phyloP scores from a whole-genome alignment of 768 basidiomycete species.

The Phanerochaete carnosa region DNA sequence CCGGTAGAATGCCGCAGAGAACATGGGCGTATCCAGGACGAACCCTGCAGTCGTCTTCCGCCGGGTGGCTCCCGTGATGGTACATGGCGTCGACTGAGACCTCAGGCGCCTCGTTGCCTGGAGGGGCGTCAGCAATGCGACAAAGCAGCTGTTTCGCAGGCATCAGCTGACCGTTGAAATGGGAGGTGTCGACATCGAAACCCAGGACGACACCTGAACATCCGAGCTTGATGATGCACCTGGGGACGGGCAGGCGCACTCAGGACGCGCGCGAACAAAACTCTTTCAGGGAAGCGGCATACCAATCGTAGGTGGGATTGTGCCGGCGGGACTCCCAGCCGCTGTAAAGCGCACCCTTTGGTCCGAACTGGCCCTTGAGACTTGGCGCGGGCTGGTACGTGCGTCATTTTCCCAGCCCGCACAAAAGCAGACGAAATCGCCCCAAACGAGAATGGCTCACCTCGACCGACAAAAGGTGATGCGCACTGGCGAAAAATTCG shows the following conservation, averaged over 20 bases:
- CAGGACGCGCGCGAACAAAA: not conserved
- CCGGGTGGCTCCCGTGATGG: slow-evolving; percentile 31
- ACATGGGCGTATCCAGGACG: not conserved
- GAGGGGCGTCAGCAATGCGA: not conserved
- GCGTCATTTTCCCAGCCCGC: not conserved
- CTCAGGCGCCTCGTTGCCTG: slow-evolving; percentile 85
- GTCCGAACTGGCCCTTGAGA: slow-evolving; percentile 95
- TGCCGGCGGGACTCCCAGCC: slow-evolving; percentile 95
- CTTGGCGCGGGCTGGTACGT: slow-evolving; percentile 70
- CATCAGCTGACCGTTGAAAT: slow-evolving; percentile 72
- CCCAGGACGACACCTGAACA: slow-evolving; percentile 69
- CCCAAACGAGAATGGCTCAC: slow-evolving; percentile 43
- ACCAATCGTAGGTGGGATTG: slow-evolving; percentile 90
- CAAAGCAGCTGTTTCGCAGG: slow-evolving; percentile 3
- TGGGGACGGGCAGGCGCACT: slow-evolving; percentile 27
- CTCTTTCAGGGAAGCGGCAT: slow-evolving; percentile 16
- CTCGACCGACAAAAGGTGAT: slow-evolving; percentile 77
- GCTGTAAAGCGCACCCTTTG: slow-evolving; percentile 89
- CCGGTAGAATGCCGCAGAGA: not conserved
- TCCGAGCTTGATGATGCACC: slow-evolving; percentile 90
- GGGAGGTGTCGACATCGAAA: slow-evolving; percentile 92
- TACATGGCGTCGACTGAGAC: slow-evolving; percentile 69
- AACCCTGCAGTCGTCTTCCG: slow-evolving; percentile 32
- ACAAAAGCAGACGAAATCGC: not conserved
- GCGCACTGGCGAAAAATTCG: slow-evolving; percentile 92